phyloP scores from a whole-genome alignment of 805 yeast genomes.

The Cyberlindnera mississippiensis region DNA sequence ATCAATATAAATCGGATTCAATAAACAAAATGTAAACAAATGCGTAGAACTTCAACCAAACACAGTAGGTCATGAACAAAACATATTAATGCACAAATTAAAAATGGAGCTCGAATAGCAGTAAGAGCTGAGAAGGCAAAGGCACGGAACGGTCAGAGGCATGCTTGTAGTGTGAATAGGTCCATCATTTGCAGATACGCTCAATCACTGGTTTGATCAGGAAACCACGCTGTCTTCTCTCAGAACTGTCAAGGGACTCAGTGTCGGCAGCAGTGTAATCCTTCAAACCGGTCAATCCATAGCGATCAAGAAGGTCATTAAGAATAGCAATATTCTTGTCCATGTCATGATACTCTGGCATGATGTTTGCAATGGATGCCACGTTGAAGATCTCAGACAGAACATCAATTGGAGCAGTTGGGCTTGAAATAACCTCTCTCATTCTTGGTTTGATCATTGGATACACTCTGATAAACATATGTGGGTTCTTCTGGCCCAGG shows the following conservation, averaged over 20 bases:
- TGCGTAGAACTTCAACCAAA: not conserved
- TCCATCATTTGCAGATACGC: slow-evolving; percentile 6
- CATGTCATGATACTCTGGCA: slow-evolving; percentile 21
- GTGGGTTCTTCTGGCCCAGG: slow-evolving; percentile 31
- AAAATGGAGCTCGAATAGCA: slow-evolving; percentile 1
- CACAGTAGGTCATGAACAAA: slow-evolving; percentile 1
- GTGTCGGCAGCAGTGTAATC: not conserved
- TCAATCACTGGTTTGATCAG: slow-evolving; percentile 11
- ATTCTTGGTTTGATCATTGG: slow-evolving; percentile 28
- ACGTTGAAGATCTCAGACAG: slow-evolving; percentile 30
- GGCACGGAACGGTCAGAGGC: not conserved
- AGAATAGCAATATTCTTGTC: slow-evolving; percentile 4
- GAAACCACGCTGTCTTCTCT: slow-evolving; percentile 1
- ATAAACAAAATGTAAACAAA: not conserved
- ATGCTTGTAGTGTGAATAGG: not conserved
- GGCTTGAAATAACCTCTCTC: slow-evolving; percentile 23
- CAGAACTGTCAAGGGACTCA: not conserved
- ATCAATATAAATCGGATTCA: not conserved
- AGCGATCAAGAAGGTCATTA: slow-evolving; percentile 9
- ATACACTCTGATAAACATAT: slow-evolving; percentile 31
- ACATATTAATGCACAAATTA: slow-evolving; percentile 4
- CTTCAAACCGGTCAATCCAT: slow-evolving; percentile 7
- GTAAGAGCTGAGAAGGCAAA: not conserved
- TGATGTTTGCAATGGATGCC: slow-evolving; percentile 30
- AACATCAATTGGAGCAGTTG: slow-evolving; percentile 22